Base-by-base conservation (phyloP, 208 protist genomes). In the Crithidia mellificae region DNA sequence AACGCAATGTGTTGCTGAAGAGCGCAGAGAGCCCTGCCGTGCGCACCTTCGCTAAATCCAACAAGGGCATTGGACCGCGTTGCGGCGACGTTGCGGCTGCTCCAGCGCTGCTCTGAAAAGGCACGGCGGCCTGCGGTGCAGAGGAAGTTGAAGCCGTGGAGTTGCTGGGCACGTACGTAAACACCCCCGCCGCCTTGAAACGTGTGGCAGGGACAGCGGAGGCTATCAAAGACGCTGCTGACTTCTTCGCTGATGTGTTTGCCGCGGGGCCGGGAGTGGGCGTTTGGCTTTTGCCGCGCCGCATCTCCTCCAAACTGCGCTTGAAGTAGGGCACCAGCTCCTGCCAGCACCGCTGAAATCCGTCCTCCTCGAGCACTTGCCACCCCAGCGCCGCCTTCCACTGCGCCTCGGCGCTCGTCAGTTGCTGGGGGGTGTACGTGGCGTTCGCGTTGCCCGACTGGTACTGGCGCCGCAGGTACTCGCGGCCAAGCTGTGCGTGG, bases 391-490 rank as follows among this genome's bases (percentile, higher is more conserved):
- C 36, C 6, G 43, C 44, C 68, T 74, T 74, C 68, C 41, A 74
- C 59, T 49, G 44, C 15, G 19, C 6, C 59, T 74, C 59, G 0
- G 68, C 68, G 32, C 38, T 56, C 11, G 34, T 29, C 30, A 74
- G 49, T 43, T 74, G 59, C 41, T 63, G 29, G 6, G 6, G 25
- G 2, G 59, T 74, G 59, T 62, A 67, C 17, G 52, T 17, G 0
- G 41, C 12, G 12, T 20, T 15, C 29, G 6, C 30, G 20, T 12
- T 11, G 15, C 22, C 4, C 15, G 22, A 39, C 3, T 9, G 29
- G 11, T 22, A 24, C 20, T 29, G 38, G 27, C 72, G 71, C 15
- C 41, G 50, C 19, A 63, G 17, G 39, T 80, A 81, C 66, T 84
- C 76, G 5, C 46, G 58, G 4, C 36, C 72, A 2, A 84, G 53